Conservation (phyloP, 208 protist species). For the Acanthamoeba sp. region DNA sequence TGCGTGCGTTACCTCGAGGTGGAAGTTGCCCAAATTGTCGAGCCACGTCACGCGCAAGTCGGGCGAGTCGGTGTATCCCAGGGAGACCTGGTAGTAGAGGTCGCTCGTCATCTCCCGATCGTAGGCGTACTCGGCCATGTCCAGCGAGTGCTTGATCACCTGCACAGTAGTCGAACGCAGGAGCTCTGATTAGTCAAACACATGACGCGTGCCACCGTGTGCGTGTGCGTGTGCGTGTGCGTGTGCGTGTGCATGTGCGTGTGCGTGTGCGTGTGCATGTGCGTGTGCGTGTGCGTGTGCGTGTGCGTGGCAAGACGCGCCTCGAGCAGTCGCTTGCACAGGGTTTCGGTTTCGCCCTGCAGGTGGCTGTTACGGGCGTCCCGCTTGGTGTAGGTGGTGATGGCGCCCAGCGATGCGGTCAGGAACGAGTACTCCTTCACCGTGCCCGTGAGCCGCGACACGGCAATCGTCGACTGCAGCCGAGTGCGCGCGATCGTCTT, state of each 20-base stretch:
- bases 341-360: conserved; percentile 8
- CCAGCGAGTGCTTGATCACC: conserved; percentile 51
- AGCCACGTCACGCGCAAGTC: conserved; percentile 86
- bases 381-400: not conserved
- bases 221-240: too few species aligned
- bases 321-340: conserved; percentile 54
- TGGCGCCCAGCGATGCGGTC: not conserved
- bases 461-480: conserved; percentile 54
- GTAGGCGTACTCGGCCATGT: conserved; percentile 68
- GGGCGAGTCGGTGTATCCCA: conserved; percentile 82
- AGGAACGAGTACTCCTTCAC: conserved; percentile 41
- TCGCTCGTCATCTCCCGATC: conserved; percentile 86
- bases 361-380: conserved; percentile 8
- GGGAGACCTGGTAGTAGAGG: conserved; percentile 82
- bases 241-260: too few species aligned
- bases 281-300: not conserved
- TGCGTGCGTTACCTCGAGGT: conserved; percentile 57
- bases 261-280: not conserved
- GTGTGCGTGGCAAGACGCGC: not conserved
- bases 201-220: too few species aligned
- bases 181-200: too few species aligned
- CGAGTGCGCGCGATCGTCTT: conserved; percentile 42
- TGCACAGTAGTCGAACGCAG: not conserved
- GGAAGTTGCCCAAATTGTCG: conserved; percentile 80
- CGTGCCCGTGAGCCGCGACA: conserved; percentile 36